Evolutionary conservation across 2,329 filamentous ascomycete species (phyloP).

Genomic region (Pleomassaria siparia): DNA sequence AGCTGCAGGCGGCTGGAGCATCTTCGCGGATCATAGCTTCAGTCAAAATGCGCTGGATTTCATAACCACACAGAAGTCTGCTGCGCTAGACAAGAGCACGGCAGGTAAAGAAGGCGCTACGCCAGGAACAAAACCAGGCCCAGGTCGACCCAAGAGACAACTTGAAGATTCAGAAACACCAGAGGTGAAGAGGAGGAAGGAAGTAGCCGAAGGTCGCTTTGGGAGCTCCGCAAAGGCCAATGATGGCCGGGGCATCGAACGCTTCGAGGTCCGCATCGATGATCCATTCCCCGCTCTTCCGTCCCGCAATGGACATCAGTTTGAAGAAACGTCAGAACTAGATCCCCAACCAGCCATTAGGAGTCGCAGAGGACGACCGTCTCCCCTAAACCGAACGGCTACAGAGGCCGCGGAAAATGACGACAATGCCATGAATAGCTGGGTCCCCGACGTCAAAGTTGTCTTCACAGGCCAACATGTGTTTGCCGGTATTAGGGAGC

Average conservation of each 20-base stretch:
- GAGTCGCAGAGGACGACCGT: slow-evolving; percentile 32
- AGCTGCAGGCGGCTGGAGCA: slow-evolving; percentile 75
- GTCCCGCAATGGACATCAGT: slow-evolving; percentile 9
- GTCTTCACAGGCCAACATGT: slow-evolving; percentile 76
- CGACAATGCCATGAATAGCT: slow-evolving; percentile 35
- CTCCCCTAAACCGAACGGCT: slow-evolving; percentile 35
- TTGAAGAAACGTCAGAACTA: slow-evolving; percentile 16
- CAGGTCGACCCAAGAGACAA: slow-evolving; percentile 30
- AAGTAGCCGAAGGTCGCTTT: slow-evolving; percentile 69
- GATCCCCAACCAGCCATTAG: slow-evolving; percentile 19
- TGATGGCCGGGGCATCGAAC: slow-evolving; percentile 48
- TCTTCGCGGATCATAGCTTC: slow-evolving; percentile 68
- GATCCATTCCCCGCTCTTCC: slow-evolving; percentile 43
- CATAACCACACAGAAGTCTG: slow-evolving; percentile 32
- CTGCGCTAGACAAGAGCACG: slow-evolving; percentile 13
- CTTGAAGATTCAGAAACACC: slow-evolving; percentile 29
- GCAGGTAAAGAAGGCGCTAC: slow-evolving; percentile 3
- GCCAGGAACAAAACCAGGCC: slow-evolving; percentile 19
- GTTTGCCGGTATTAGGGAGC: slow-evolving; percentile 74
- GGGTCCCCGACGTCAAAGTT: slow-evolving; percentile 64
- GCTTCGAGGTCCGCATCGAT: slow-evolving; percentile 53
- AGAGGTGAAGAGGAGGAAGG: slow-evolving; percentile 58
- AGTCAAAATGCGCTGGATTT: slow-evolving; percentile 55
- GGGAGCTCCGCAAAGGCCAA: slow-evolving; percentile 52
- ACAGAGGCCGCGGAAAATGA: slow-evolving; percentile 32